Conservation (phyloP, 805 yeast genomes). For the Hanseniaspora osmophila region DNA sequence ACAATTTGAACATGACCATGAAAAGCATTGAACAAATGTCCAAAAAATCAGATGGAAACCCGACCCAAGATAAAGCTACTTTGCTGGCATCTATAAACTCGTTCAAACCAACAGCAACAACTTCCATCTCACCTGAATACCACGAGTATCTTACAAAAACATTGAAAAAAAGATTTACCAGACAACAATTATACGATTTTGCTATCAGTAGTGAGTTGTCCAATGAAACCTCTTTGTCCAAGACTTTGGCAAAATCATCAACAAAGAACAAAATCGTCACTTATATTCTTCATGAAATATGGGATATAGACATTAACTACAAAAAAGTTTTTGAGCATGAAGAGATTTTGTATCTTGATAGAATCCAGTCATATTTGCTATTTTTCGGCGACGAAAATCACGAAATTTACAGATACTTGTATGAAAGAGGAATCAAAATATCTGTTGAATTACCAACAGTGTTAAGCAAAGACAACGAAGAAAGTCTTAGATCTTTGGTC, state of each 20-base stretch:
- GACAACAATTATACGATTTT: constrained; percentile 16
- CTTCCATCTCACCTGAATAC: no score
- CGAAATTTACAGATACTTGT: neutral
- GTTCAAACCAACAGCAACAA: constrained; percentile 10
- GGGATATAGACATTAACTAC: constrained; percentile 9
- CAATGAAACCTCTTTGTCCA: constrained; percentile 6
- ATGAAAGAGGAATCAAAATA: neutral
- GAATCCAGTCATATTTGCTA: neutral
- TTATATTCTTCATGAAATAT: constrained; percentile 9
- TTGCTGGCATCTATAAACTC: constrained; percentile 17
- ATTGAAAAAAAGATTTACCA: constrained; percentile 11
- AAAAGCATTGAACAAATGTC: neutral
- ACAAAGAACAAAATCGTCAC: constrained; percentile 6
- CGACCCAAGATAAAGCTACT: constrained; percentile 12
- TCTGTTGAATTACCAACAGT: neutral
- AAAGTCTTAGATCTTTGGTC: neutral
- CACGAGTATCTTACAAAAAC: no score
- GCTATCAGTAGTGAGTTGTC: constrained; percentile 5
- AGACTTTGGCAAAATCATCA: constrained; percentile 6
- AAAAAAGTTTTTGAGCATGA: neutral
- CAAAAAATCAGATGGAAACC: neutral
- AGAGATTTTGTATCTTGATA: neutral
- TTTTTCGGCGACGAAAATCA: neutral
- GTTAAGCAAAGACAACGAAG: neutral
- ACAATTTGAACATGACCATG: neutral